phyloP scores from a whole-genome alignment of 2,329 filamentous ascomycete species.

The Fusarium sp. region DNA sequence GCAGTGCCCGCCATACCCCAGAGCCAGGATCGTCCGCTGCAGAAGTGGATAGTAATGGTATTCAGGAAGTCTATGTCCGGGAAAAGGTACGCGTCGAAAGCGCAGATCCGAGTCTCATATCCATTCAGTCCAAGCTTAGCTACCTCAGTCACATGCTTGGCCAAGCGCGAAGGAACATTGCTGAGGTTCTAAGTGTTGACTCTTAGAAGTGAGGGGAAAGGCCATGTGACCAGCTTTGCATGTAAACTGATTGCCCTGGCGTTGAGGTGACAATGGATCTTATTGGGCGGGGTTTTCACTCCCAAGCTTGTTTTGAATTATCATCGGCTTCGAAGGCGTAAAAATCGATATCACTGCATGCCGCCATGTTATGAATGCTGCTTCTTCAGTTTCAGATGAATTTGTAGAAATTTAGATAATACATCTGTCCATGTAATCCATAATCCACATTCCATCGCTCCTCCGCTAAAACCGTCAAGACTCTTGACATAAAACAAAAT shows the following conservation, averaged over 20 bases:
- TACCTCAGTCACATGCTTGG: conserved; percentile 79
- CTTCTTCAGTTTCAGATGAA: conserved; percentile 21
- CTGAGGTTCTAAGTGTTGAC: conserved; percentile 77
- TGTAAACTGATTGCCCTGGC: conserved; percentile 40
- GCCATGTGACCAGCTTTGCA: conserved; percentile 23
- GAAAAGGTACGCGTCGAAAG: conserved; percentile 92
- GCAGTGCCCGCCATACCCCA: conserved; percentile 38
- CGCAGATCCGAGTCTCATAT: conserved; percentile 87
- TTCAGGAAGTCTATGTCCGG: conserved; percentile 78
- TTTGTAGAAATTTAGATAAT: conserved; percentile 36
- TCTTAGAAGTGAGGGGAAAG: conserved; percentile 34
- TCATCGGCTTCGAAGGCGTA: neutral
- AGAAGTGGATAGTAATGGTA: conserved; percentile 33
- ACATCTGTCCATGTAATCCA: conserved; percentile 43
- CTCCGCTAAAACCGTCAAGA: conserved; percentile 20
- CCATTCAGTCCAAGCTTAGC: conserved; percentile 82
- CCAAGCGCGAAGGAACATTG: conserved; percentile 76
- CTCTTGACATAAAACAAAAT: conserved; percentile 21
- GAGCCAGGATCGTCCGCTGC: conserved; percentile 34
- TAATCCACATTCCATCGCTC: conserved; percentile 37
- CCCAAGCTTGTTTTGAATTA: neutral
- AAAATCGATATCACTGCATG: neutral
- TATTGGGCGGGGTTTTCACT: neutral
- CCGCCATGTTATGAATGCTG: neutral
- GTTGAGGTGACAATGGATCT: conserved; percentile 26